Evolutionary conservation across 2,329 filamentous ascomycete species (phyloP).

Genomic region (Pleurostoma richardsiae): DNA sequence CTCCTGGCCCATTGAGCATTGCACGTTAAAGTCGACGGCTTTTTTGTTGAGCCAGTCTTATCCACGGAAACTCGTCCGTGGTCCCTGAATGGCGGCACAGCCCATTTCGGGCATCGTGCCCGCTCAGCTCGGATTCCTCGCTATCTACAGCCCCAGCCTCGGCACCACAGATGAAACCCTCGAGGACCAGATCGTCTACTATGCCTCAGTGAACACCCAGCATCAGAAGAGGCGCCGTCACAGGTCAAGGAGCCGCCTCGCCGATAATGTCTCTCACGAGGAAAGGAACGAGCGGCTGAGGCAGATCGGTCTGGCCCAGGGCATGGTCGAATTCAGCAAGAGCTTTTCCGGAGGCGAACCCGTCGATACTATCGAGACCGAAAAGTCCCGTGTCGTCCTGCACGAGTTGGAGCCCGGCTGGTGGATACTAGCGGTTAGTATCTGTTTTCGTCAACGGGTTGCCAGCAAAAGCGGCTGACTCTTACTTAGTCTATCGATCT

Average conservation of each 20-base stretch:
- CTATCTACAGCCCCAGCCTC: constrained; percentile 90
- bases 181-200: constrained; percentile 87
- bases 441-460: background rate
- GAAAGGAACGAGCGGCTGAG: constrained; percentile 81
- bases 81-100: background rate
- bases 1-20: no score
- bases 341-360: constrained; percentile 75
- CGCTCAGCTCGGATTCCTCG: constrained; percentile 82
- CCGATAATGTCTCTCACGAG: constrained; percentile 46
- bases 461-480: background rate
- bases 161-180: constrained; percentile 55
- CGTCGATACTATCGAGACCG: constrained; percentile 85
- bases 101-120: constrained; percentile 50
- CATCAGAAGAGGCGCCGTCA: constrained; percentile 31
- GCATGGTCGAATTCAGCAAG: constrained; percentile 88
- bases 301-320: constrained; percentile 93
- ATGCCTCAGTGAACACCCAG: constrained; percentile 58
- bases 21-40: no score
- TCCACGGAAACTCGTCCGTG: no score
- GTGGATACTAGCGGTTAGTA: constrained; percentile 77
- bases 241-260: constrained; percentile 34
- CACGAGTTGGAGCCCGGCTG: constrained; percentile 85
- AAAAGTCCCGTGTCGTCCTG: constrained; percentile 78
- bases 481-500: constrained; percentile 67
- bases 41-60: no score